Conservation (phyloP, 352 stramenopile genomes). For the Phytophthora chlamydospora region DNA sequence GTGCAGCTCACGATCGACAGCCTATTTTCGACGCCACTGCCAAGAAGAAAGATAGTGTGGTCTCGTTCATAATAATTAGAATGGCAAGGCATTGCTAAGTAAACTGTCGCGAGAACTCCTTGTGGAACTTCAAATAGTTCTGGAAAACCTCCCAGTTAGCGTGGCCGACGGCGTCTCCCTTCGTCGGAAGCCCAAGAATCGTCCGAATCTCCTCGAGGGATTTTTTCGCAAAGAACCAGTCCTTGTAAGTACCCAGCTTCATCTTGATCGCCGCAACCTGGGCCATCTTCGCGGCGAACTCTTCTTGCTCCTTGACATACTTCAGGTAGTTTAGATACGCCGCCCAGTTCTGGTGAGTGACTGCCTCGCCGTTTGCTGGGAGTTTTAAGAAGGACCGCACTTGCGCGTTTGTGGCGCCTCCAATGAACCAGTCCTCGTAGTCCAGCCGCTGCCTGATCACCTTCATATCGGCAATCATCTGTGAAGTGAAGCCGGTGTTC, state of each 20-base stretch:
- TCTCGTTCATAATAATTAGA: conserved; percentile 1
- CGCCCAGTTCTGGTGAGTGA: conserved; percentile 14
- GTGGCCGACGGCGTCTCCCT: not conserved
- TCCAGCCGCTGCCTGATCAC: conserved; percentile 1
- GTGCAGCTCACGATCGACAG: not conserved
- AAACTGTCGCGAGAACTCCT: conserved; percentile 11
- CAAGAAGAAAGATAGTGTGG: not conserved
- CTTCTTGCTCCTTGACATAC: conserved; percentile 18
- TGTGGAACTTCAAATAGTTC: conserved; percentile 9
- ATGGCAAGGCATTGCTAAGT: not conserved
- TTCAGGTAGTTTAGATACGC: conserved; percentile 21
- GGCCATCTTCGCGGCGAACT: conserved; percentile 5
- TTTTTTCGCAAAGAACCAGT: conserved; percentile 21
- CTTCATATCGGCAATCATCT: conserved; percentile 4
- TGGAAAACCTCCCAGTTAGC: conserved; percentile 12
- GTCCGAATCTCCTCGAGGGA: conserved; percentile 5
- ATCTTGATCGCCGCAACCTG: conserved; percentile 5
- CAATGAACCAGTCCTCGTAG: conserved; percentile 24
- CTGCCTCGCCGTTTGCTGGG: conserved; percentile 18
- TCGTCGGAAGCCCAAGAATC: conserved; percentile 10
- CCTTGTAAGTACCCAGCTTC: conserved; percentile 8
- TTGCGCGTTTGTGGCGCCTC: conserved; percentile 13
- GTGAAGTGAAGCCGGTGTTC: not conserved
- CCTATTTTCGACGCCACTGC: not conserved
- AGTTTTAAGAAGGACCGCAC: conserved; percentile 16